Conservation (phyloP, 495 filamentous ascomycete species). For the Extremus antarcticus region DNA sequence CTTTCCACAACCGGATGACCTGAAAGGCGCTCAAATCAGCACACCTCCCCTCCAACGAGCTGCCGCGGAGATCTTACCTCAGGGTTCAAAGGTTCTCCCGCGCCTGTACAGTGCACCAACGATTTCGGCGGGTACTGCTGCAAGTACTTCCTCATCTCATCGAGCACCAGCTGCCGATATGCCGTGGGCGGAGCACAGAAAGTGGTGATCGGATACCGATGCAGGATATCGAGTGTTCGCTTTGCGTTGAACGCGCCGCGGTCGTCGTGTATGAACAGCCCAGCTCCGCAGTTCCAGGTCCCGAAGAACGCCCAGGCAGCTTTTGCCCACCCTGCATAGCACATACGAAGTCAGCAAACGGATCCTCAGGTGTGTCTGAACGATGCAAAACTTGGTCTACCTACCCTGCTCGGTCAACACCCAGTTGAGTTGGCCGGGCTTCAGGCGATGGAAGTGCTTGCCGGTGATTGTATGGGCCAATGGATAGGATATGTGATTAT, state of each 20-base stretch:
- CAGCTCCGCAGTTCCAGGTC: constrained; percentile 19
- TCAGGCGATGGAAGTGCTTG: constrained; percentile 16
- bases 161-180: constrained; percentile 18
- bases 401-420: constrained; percentile 17
- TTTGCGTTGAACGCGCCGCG: constrained; percentile 8
- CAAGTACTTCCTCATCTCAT: constrained; percentile 10
- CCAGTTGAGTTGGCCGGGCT: constrained; percentile 11
- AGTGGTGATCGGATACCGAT: constrained; percentile 18
- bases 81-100: constrained; percentile 19
- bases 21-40: not conserved
- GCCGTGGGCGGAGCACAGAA: constrained; percentile 20
- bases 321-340: constrained; percentile 16
- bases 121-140: constrained; percentile 2
- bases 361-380: not conserved
- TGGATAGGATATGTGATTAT: constrained; percentile 18
- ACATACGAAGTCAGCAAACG: not conserved
- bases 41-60: not conserved
- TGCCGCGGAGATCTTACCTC: not conserved
- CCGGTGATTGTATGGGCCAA: constrained; percentile 16
- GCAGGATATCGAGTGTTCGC: constrained; percentile 6
- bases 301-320: constrained; percentile 21
- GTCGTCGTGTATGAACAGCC: constrained; percentile 19
- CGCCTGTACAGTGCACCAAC: constrained; percentile 12
- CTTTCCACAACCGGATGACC: constrained; percentile 18
- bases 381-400: not conserved